phyloP scores from a whole-genome alignment of 75 land plant species.

The Isoetes taiwanensis region DNA sequence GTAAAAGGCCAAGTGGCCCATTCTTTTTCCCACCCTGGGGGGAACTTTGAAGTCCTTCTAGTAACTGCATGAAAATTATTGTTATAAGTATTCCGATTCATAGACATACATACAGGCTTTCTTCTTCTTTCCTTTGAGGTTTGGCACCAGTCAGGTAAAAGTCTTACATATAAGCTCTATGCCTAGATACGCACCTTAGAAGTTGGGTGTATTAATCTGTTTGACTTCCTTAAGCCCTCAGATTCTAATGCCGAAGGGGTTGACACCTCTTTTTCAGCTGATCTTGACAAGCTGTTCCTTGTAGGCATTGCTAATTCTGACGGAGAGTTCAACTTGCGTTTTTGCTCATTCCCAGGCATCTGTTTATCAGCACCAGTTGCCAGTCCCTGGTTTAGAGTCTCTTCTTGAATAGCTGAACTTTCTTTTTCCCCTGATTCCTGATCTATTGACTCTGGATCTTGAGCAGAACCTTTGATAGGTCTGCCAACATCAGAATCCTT shows the following conservation, averaged over 20 bases:
- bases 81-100: neutral
- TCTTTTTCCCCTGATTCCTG: too few species aligned
- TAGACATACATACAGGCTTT: neutral
- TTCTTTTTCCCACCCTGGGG: conserved; percentile 4
- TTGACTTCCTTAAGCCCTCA: conserved; percentile 52
- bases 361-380: too few species aligned
- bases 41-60: conserved; percentile 19
- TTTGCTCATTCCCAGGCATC: conserved; percentile 1
- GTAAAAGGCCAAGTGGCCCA: too few species aligned
- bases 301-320: conserved; percentile 26
- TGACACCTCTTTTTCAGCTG: conserved; percentile 17
- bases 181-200: conserved; percentile 57
- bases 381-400: too few species aligned
- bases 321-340: conserved; percentile 6
- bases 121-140: neutral
- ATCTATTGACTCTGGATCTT: too few species aligned
- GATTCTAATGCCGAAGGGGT: conserved; percentile 11
- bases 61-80: conserved; percentile 4
- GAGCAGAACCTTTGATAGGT: too few species aligned
- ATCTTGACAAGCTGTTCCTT: conserved; percentile 12
- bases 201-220: conserved; percentile 70
- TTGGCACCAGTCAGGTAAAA: neutral
- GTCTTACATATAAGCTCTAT: neutral
- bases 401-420: too few species aligned
- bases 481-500: conserved; percentile 5